phyloP scores from a whole-genome alignment of 352 stramenopile genomes.

The Pythium oligandrum region DNA sequence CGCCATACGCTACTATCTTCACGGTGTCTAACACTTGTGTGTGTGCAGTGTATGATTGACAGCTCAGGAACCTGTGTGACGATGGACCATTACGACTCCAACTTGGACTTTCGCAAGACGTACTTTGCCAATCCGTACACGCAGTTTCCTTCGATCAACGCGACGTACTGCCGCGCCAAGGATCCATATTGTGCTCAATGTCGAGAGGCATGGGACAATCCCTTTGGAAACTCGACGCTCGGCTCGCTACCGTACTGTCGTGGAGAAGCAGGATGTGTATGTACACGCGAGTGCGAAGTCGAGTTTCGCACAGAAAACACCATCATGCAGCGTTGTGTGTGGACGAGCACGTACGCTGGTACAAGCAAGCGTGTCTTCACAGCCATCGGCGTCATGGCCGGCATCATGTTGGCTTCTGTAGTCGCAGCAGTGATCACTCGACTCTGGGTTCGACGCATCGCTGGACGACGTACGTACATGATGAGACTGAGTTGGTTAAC shows the following conservation, averaged over 20 bases:
- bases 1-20: not conserved
- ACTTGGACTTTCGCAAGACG: slow-evolving; percentile 12
- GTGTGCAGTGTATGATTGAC: slow-evolving; percentile 15
- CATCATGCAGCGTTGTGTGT: slow-evolving; percentile 15
- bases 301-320: slow-evolving; percentile 16
- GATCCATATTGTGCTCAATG: slow-evolving; percentile 15
- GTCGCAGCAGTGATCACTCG: slow-evolving; percentile 8
- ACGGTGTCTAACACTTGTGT: no score
- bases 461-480: slow-evolving; percentile 6
- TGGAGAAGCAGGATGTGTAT: slow-evolving; percentile 16
- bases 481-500: not conserved
- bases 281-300: slow-evolving; percentile 12
- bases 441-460: slow-evolving; percentile 8
- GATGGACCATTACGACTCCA: slow-evolving; percentile 7
- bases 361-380: slow-evolving; percentile 13
- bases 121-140: not conserved
- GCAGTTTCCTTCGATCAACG: slow-evolving; percentile 14
- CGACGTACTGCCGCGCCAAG: slow-evolving; percentile 11
- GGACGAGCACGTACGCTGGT: slow-evolving; percentile 1
- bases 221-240: slow-evolving; percentile 18
- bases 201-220: slow-evolving; percentile 16
- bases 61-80: slow-evolving; percentile 12
- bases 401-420: slow-evolving; percentile 9
- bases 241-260: slow-evolving; percentile 16
- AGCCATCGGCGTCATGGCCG: slow-evolving; percentile 14